Base-by-base conservation (phyloP, 73 alveolate species). In the Paramecium biaurelia region DNA sequence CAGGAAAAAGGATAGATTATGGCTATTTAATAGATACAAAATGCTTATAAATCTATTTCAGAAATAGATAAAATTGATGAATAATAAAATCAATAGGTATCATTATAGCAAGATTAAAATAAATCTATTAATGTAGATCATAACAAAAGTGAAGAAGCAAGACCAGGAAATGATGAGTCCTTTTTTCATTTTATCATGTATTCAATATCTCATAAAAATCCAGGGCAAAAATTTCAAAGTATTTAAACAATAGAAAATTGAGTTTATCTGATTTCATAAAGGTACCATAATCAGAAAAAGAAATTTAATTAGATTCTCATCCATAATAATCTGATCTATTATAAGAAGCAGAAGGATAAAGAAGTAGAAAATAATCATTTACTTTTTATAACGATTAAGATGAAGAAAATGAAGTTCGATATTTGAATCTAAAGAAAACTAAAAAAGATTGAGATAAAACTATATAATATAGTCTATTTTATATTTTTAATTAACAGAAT, bases 151-250 rank as follows among this genome's bases (percentile, higher is more conserved):
- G 41, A 26, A 63, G 84, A 63, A 14, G 26, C 84, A 18, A 72
- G 86, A 38, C 86, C 86, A 72, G 86, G 57, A n/a, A 34, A 34
- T 30, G 90, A 79, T 42, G 90, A 79, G 47, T 79, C 90, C 18
- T 79, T 79, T 45, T 79, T 43, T 63, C 90, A 79, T 43, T 79
- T 79, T 47, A 79, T 79, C 11, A 45, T 79, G 90, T 79, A 79
- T 11, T 79, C 21, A 72, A 23, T 38, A 15, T 53, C 11, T 32
- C 30, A 35, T 15, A 14, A 34, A 12, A 35, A 42, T 15, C 38
- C 23, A 72, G 86, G 32, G 86, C 67, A 3, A 72, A 72, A 72
- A 35, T 35, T 14, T 23, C 35, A 11, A 72, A 72, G 63, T 38
- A 15, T 42, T 42, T 72, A 23, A 72, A 72, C 38, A 30, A 72